Evolutionary conservation across 805 yeast genomes (phyloP), one percentile per base, ranked within the genome.

Genomic region (Kurtzmaniella cleridarum): DNA sequence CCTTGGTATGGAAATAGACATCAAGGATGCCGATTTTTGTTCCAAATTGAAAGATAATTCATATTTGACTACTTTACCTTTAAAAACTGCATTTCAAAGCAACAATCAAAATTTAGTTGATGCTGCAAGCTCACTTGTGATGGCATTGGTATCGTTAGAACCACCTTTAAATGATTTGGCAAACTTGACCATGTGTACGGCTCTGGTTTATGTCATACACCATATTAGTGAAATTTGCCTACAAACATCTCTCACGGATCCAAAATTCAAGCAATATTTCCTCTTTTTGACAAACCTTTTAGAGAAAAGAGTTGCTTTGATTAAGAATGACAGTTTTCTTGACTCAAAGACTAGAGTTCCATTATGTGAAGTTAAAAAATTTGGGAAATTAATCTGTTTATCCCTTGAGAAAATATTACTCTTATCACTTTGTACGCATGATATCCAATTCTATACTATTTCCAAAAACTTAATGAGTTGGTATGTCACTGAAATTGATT

Each of bases 371-470:
- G 42, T 52, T 11, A n/a, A 35, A 41, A 24, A 39, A 13, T 40
- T 36, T 17, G 59, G 63, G 27, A 35, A 36, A 3, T 41, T 41
- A 11, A 55, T 55, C 3, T 44, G 55, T 14, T 55, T 52, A 31
- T 49, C 69, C 1, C 52, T 64, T 24, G 74, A 68, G 41, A 63
- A 61, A 45, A 55, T 64, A 2, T 50, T 68, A 30, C 51, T 68
- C 23, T 49, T 68, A 27, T 60, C 69, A 2, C 49, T 68, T 17
- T 68, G 73, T 43, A 66, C 72, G 3, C 71, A 66, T 45, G 73
- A 68, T 42, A 57, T 65, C 28, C 71, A 68, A 38, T 66, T 67
- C 44, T 65, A 65, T 46, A 63, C 62, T 42, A 52, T 63, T 36
- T 66, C 69, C 23, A 67, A 61, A 38, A 49, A 49, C 8, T 58